phyloP scores from a whole-genome alignment of 2,329 filamentous ascomycete species.

The Cercospora sp. region DNA sequence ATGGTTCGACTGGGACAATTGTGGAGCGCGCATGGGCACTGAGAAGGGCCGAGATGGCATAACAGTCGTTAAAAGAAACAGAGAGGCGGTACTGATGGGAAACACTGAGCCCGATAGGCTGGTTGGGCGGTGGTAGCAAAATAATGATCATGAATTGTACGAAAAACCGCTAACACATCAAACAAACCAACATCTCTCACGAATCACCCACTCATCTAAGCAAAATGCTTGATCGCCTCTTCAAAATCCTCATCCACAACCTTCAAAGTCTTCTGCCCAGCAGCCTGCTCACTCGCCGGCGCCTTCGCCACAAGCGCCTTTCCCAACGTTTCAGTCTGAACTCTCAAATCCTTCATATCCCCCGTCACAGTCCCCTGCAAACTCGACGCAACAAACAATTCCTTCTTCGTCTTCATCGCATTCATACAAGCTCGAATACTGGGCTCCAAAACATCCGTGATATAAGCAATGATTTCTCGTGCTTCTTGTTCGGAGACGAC shows the following conservation, averaged over 20 bases:
- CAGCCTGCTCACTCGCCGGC: slow-evolving; percentile 18
- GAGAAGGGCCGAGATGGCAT: background rate
- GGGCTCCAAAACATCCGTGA: slow-evolving; percentile 24
- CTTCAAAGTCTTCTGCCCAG: slow-evolving; percentile 21
- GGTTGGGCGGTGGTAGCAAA: too few species aligned
- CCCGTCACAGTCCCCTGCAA: slow-evolving; percentile 25
- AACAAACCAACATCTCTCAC: background rate
- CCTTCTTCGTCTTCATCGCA: slow-evolving; percentile 25
- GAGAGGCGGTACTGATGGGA: too few species aligned
- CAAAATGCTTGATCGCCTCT: slow-evolving; percentile 26
- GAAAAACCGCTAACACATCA: background rate
- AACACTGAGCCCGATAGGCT: too few species aligned
- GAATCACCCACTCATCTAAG: slow-evolving; percentile 1
- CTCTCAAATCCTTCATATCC: slow-evolving; percentile 27
- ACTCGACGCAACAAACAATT: slow-evolving; percentile 18
- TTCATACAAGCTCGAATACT: slow-evolving; percentile 26
- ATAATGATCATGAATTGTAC: background rate
- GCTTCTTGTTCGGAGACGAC: slow-evolving; percentile 24
- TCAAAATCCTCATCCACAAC: slow-evolving; percentile 29
- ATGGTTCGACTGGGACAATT: background rate
- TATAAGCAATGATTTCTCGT: slow-evolving; percentile 22
- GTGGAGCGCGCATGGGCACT: background rate
- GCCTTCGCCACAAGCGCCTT: slow-evolving; percentile 26
- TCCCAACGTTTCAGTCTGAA: slow-evolving; percentile 21
- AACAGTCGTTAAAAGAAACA: background rate